Evolutionary conservation across 768 basidiomycete species (phyloP).

Genomic region (Tylopilus rubrobrunneus): DNA sequence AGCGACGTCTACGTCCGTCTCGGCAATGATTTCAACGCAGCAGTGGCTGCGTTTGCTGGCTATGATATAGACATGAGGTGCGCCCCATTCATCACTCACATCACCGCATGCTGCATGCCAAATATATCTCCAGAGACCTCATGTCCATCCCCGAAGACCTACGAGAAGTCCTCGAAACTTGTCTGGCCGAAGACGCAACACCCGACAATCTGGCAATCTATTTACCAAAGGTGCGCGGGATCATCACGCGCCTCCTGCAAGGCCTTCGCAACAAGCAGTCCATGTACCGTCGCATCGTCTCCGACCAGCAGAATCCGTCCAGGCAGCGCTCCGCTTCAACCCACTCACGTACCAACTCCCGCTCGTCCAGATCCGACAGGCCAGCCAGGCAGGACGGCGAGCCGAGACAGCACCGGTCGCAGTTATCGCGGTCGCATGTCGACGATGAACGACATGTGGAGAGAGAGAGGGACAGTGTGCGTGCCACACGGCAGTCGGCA

Average conservation of each 20-base stretch:
- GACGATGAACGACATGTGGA: slow-evolving; percentile 39
- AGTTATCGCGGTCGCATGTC: slow-evolving; percentile 39
- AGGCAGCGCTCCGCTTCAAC: slow-evolving; percentile 42
- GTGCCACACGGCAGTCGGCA: slow-evolving; percentile 38
- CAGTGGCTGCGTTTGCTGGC: slow-evolving; percentile 80
- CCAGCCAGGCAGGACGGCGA: slow-evolving; percentile 39
- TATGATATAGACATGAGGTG: slow-evolving; percentile 91
- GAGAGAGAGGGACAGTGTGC: slow-evolving; percentile 35
- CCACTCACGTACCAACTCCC: slow-evolving; percentile 55
- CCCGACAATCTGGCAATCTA: slow-evolving; percentile 82
- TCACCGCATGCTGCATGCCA: slow-evolving; percentile 12
- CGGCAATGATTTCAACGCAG: slow-evolving; percentile 96
- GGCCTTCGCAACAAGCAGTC: slow-evolving; percentile 93
- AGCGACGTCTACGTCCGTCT: slow-evolving; percentile 96
- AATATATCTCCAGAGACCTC: slow-evolving; percentile 62
- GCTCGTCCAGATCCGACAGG: slow-evolving; percentile 49
- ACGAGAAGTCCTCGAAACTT: slow-evolving; percentile 83
- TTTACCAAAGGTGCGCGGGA: slow-evolving; percentile 85
- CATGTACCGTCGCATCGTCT: slow-evolving; percentile 72
- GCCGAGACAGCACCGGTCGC: slow-evolving; percentile 43
- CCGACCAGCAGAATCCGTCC: slow-evolving; percentile 47
- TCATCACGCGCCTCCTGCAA: slow-evolving; percentile 90
- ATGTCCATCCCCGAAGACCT: slow-evolving; percentile 85
- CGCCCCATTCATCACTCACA: slow-evolving; percentile 33
- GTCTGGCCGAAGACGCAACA: slow-evolving; percentile 86